Evolutionary conservation across 257 asterid species (phyloP).

Genomic region (Rauvolfia tetraphylla): DNA sequence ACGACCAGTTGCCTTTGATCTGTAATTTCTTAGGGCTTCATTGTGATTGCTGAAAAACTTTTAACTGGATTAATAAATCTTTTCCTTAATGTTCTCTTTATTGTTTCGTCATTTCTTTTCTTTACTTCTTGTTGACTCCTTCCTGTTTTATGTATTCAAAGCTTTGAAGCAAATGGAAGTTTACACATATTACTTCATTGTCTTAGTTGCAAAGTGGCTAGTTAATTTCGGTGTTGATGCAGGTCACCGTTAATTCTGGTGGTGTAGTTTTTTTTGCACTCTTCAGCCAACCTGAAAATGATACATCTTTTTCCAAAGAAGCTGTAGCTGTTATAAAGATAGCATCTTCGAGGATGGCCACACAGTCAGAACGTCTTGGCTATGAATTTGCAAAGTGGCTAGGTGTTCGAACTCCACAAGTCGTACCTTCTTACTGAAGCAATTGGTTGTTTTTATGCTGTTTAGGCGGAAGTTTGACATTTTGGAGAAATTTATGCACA

Average conservation of each 20-base stretch:
- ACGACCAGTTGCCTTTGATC: not conserved
- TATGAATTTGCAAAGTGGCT: slow-evolving; percentile 99
- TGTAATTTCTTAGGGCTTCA: not conserved
- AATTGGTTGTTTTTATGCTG: slow-evolving; percentile 21
- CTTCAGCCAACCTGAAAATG: slow-evolving; percentile 69
- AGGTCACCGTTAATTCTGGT: slow-evolving; percentile 99
- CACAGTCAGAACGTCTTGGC: slow-evolving; percentile 98
- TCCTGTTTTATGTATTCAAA: not conserved
- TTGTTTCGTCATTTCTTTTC: not conserved
- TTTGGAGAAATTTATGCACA: not conserved
- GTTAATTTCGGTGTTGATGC: slow-evolving; percentile 23
- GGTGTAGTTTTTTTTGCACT: slow-evolving; percentile 96
- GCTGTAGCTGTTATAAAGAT: slow-evolving; percentile 96
- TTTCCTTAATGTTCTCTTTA: not conserved
- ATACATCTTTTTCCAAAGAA: slow-evolving; percentile 68
- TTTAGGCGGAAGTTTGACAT: slow-evolving; percentile 19
- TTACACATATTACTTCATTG: slow-evolving; percentile 12
- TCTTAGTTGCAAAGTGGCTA: slow-evolving; percentile 19
- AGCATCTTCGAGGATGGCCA: slow-evolving; percentile 98
- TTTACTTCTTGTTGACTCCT: not conserved
- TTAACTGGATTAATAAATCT: not conserved
- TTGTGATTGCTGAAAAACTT: not conserved
- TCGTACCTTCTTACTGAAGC: slow-evolving; percentile 49
- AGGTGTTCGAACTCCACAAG: slow-evolving; percentile 98
- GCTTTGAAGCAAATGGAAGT: not conserved